phyloP scores from a whole-genome alignment of 768 basidiomycete genomes.

The Boletus reticuloceps region DNA sequence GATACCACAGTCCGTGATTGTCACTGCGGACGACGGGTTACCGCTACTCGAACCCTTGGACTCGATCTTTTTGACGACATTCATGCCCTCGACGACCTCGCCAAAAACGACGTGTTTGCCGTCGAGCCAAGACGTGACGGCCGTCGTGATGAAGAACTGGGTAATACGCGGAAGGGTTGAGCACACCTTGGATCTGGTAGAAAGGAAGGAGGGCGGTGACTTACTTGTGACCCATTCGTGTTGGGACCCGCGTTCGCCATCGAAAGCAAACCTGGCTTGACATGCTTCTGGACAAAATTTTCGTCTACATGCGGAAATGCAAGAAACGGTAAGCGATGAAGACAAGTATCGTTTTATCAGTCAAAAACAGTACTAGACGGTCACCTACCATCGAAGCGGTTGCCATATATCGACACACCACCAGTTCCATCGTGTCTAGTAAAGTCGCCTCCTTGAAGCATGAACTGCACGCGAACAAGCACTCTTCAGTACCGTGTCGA shows the following conservation, averaged over 20 bases:
- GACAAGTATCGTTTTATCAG: background rate
- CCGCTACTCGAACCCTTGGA: slow-evolving; percentile 28
- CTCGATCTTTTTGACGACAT: slow-evolving; percentile 42
- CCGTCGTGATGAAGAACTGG: slow-evolving; percentile 79
- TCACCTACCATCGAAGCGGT: slow-evolving; percentile 65
- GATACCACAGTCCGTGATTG: slow-evolving; percentile 55
- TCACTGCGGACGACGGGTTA: slow-evolving; percentile 37
- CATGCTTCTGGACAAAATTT: slow-evolving; percentile 66
- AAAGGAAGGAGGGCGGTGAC: slow-evolving; percentile 3
- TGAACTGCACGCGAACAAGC: slow-evolving; percentile 47
- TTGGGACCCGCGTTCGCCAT: slow-evolving; percentile 88
- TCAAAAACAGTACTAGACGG: background rate
- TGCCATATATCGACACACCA: slow-evolving; percentile 84
- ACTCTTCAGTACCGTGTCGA: background rate
- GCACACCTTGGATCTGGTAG: background rate
- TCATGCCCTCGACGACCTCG: slow-evolving; percentile 44
- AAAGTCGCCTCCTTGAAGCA: slow-evolving; percentile 89
- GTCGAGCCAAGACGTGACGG: slow-evolving; percentile 59
- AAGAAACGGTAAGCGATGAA: no score
- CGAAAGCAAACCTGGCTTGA: slow-evolving; percentile 64
- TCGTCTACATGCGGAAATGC: slow-evolving; percentile 44
- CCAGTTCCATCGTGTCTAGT: slow-evolving; percentile 74
- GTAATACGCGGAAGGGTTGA: background rate
- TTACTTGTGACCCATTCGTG: slow-evolving; percentile 77
- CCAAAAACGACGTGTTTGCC: slow-evolving; percentile 47